These are phyloP conservation scores for Ceratobasidium theobromae DNA, from an alignment of 1,284 basidiomycete species.

Conservation along the genomic window DNA sequence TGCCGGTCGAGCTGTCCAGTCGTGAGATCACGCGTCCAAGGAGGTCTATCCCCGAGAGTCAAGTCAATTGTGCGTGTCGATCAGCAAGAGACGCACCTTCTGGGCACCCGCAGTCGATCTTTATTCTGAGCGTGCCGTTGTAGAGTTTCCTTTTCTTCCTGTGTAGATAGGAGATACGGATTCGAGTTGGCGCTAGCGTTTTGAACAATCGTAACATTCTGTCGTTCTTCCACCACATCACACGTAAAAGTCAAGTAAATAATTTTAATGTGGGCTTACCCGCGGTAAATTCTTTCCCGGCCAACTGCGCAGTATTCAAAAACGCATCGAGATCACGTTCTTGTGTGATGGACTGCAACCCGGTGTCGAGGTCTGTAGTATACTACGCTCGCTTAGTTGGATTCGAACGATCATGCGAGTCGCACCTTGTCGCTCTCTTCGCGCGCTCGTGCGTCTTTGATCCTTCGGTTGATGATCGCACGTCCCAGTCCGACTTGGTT, in stretches of 20 bases:
- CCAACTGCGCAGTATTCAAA: constrained; percentile 90
- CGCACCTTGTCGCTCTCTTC: constrained; percentile 75
- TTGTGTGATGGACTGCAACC: constrained; percentile 95
- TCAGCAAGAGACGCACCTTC: constrained; percentile 47
- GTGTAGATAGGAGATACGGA: constrained; percentile 82
- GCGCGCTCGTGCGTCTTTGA: constrained; percentile 75
- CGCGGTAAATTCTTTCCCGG: constrained; percentile 96
- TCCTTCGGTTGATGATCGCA: constrained; percentile 86
- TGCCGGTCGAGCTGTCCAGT: constrained; percentile 77
- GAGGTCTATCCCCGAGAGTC: constrained; percentile 56
- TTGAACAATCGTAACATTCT: constrained; percentile 90
- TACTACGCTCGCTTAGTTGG: too few relatives aligned
- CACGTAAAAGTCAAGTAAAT: not conserved
- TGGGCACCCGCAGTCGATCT: constrained; percentile 75
- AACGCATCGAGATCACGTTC: constrained; percentile 97
- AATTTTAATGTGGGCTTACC: constrained; percentile 53
- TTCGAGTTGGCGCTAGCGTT: constrained; percentile 62
- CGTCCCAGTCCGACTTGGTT: constrained; percentile 71
- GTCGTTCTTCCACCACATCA: constrained; percentile 63
- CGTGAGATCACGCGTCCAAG: constrained; percentile 81
- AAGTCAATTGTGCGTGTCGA: too few relatives aligned
- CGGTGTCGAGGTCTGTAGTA: too few relatives aligned
- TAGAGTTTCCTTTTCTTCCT: constrained; percentile 78
- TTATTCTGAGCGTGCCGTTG: constrained; percentile 74
- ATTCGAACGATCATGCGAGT: constrained; percentile 43